Conservation (phyloP, 768 basidiomycete genomes). For the Gautieria morchelliformis region DNA sequence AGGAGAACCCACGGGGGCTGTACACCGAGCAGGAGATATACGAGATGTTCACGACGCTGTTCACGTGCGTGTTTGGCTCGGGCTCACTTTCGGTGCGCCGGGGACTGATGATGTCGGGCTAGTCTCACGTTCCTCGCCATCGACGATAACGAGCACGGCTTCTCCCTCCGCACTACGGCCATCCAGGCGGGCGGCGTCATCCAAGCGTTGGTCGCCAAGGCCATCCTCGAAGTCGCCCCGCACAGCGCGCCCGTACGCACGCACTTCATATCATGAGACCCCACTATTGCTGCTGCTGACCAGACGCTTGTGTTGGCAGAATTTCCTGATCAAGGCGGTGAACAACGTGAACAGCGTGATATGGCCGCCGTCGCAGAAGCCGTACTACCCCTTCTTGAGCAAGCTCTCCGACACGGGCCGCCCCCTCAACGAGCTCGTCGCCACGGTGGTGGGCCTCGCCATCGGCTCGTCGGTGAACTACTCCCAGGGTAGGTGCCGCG, state of each 20-base stretch:
- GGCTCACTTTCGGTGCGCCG: no score
- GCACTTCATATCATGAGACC: not conserved
- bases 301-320: slow-evolving; percentile 14
- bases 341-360: slow-evolving; percentile 19
- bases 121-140: not conserved
- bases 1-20: slow-evolving; percentile 31
- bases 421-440: slow-evolving; percentile 33
- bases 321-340: slow-evolving; percentile 20
- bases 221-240: slow-evolving; percentile 20
- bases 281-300: not conserved
- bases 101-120: no score
- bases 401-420: slow-evolving; percentile 26
- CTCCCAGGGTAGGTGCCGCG: slow-evolving; percentile 28
- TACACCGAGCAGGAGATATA: slow-evolving; percentile 40
- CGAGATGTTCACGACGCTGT: slow-evolving; percentile 29
- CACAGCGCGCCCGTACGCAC: slow-evolving; percentile 19
- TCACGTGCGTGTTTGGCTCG: slow-evolving; percentile 16
- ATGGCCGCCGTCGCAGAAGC: slow-evolving; percentile 24
- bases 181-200: slow-evolving; percentile 22
- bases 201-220: slow-evolving; percentile 24
- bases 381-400: slow-evolving; percentile 30
- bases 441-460: slow-evolving; percentile 36
- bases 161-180: slow-evolving; percentile 22
- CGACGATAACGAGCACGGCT: slow-evolving; percentile 24
- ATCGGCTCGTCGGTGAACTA: slow-evolving; percentile 38